Conservation (phyloP, 257 asterid species). For the Nicotiana otophora region DNA sequence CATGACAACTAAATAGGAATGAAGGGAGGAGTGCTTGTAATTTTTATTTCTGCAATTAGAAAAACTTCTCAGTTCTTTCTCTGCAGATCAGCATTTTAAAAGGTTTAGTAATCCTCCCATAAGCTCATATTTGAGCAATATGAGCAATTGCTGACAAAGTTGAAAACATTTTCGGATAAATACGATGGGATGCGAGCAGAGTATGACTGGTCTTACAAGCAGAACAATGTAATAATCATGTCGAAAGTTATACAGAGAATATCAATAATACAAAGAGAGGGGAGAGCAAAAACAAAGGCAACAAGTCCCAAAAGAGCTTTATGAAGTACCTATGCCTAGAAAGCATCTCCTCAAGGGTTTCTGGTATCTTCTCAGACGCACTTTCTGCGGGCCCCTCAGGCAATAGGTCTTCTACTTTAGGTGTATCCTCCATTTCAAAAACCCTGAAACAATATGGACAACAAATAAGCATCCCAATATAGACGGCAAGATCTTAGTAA, state of each 20-base stretch:
- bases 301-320: not conserved
- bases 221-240: not conserved
- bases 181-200: not conserved
- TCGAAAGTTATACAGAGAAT: not conserved
- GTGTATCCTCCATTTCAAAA: conserved; percentile 38
- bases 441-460: conserved; percentile 18
- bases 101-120: not conserved
- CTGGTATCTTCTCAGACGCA: conserved; percentile 30
- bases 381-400: conserved; percentile 35
- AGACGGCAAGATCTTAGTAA: not conserved
- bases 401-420: conserved; percentile 30
- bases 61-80: not conserved
- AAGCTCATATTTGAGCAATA: not conserved
- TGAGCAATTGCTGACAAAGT: not conserved
- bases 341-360: conserved; percentile 62
- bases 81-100: not conserved
- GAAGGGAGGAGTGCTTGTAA: too few relatives aligned
- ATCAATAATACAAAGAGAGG: not conserved
- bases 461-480: conserved; percentile 1
- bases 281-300: not conserved
- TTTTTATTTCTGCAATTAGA: not conserved
- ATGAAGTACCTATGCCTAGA: conserved; percentile 45
- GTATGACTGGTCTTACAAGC: not conserved
- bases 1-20: too few relatives aligned
- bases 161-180: not conserved